Evolutionary conservation across 176 grass and related monocot genomes (phyloP), one percentile per base, ranked within the genome.

Genomic region (Elaeis guineensis): DNA sequence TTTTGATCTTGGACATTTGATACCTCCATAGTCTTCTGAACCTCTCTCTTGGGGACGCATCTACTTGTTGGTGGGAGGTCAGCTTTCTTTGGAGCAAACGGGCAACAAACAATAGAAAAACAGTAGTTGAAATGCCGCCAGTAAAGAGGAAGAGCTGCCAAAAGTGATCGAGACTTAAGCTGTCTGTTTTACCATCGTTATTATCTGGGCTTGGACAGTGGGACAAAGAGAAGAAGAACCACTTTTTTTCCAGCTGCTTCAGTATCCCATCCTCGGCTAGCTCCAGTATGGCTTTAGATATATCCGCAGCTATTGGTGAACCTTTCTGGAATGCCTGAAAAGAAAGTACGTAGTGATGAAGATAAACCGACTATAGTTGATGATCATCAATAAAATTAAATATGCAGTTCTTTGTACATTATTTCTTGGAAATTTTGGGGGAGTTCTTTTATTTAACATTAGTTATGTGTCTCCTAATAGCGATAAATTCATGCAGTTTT

Each of bases 231-330:
- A 56, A 18, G 18, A n/a, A 21, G 26, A 78, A 78, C 75, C 75
- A 78, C 25, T 57, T 70, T 2, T 24, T 78, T 30, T 78, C 75
- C n/a, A 78, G 51, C 17, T 51, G 30, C 49, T 71, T 71, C 29
- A 71, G 51, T 1, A 25, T 71, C 5, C 75, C 75, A 14, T 71
- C 51, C 50, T 78, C 75, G 19, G 7, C 4, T 63, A 78, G 55
- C 26, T 58, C 9, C 21, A 65, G 26, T 30, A 78, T 71, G 19
- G 49, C 59, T 71, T 64, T 24, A 7, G 75, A 78, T 30, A 78
- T 23, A 56, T 78, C 75, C 0, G 3, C 58, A 15, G 59, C 22
- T 53, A 78, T 55, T 0, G 24, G 75, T 58, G 58, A 51, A 4
- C 58, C 28, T 51, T 71, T 71, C 9, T 17, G 66, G 4, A 78